A percentile compares a stretch with the other conserved stretches of the same genome.
phyloP scores from a whole-genome alignment of 345 rosid genomes.

The Mangifera indica region DNA sequence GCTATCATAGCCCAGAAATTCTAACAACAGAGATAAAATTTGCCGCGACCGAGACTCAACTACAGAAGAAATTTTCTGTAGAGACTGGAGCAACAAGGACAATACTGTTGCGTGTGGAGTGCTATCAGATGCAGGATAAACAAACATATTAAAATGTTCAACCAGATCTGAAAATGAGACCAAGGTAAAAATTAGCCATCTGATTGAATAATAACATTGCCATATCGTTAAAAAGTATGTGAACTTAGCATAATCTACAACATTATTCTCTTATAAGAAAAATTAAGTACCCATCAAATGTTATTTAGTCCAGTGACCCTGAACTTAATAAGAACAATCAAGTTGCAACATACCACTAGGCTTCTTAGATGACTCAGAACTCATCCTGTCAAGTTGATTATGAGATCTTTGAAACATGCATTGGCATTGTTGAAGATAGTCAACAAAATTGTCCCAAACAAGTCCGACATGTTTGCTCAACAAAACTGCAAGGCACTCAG shows the following conservation, averaged over 20 bases:
- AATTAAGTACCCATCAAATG: slow-evolving; percentile 10
- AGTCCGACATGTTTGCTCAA: slow-evolving; percentile 46
- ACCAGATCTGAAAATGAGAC: slow-evolving; percentile 57
- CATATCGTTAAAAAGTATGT: background rate
- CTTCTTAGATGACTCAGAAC: slow-evolving; percentile 30
- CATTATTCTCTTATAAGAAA: slow-evolving; percentile 1
- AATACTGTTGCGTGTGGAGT: slow-evolving; percentile 50
- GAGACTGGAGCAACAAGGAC: slow-evolving; percentile 60
- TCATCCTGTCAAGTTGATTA: slow-evolving; percentile 35
- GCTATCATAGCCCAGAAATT: slow-evolving; percentile 69
- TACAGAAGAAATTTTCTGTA: slow-evolving; percentile 65
- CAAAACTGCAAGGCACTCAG: slow-evolving; percentile 73
- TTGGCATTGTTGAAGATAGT: slow-evolving; percentile 49
- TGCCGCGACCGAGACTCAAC: slow-evolving; percentile 71
- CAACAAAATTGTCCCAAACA: slow-evolving; percentile 65
- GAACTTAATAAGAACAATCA: slow-evolving; percentile 1
- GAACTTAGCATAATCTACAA: background rate
- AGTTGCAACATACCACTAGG: slow-evolving; percentile 45
- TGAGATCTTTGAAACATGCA: slow-evolving; percentile 35
- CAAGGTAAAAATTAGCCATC: slow-evolving; percentile 16
- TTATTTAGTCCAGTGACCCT: background rate
- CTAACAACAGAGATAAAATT: slow-evolving; percentile 65
- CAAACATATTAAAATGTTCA: slow-evolving; percentile 48
- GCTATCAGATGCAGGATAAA: slow-evolving; percentile 50
- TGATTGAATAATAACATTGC: background rate